phyloP scores from a whole-genome alignment of 2,329 filamentous ascomycete species.

The Aspergillus sp. region DNA sequence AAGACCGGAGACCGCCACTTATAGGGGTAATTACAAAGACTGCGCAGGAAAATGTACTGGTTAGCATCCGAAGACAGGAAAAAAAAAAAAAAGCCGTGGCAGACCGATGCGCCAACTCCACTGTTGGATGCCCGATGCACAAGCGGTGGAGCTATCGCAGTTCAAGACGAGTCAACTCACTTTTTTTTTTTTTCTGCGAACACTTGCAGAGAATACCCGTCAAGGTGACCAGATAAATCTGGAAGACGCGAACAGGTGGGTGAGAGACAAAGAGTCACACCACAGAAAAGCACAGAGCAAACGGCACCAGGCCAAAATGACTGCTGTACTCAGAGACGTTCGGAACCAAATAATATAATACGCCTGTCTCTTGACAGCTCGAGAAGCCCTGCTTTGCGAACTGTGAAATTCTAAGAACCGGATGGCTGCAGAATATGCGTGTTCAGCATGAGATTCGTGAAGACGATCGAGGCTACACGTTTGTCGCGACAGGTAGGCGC shows the following conservation, averaged over 20 bases:
- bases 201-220: too few species aligned
- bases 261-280: background rate
- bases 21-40: too few species aligned
- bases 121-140: background rate
- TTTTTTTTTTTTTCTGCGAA: background rate
- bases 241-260: background rate
- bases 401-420: constrained; percentile 1
- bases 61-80: background rate
- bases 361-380: background rate
- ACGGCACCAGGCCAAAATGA: background rate
- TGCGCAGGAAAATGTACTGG: background rate
- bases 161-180: background rate
- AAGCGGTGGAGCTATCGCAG: background rate
- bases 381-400: background rate
- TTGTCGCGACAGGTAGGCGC: background rate
- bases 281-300: background rate
- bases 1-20: background rate
- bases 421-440: constrained; percentile 6
- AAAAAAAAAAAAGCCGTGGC: background rate
- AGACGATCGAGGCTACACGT: background rate
- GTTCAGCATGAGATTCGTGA: background rate
- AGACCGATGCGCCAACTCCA: background rate
- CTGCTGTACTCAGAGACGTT: background rate
- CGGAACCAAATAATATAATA: background rate
- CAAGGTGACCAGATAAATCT: background rate